Base-by-base conservation (phyloP, 2,329 filamentous ascomycete genomes). In the Calonectria multiphialidica region DNA sequence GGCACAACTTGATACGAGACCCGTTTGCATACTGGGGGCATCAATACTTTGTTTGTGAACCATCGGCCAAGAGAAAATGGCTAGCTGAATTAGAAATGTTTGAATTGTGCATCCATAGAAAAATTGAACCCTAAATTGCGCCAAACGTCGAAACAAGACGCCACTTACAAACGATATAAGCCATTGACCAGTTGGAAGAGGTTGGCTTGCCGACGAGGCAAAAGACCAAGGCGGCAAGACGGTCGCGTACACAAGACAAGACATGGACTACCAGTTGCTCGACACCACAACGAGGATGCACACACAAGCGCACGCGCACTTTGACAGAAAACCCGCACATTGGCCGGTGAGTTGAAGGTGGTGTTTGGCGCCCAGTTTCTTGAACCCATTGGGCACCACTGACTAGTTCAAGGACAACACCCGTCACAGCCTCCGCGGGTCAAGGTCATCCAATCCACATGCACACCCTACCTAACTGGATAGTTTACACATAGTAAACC, bases 341-440 rank as follows among this genome's bases (percentile, higher is more conserved):
- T 13, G 7, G n/a, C 21, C n/a, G 16, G 50, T 13, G 53, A 37
- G 42, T 45, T 63, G 59, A 33, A 44, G 18, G 21, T 44, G 40
- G 50, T 63, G 62, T 35, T 69, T 68, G 72, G 68, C 64, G 61
- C 68, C 71, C 73, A 72, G 63, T 67, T 44, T 72, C 70, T 63
- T 72, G 49, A 61, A 50, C 70, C 67, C 72, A 77, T 76, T 76
- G 76, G 77, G 72, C 72, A 67, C 68, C 57, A 79, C 71, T 30
- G 28, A 30, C 28, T 57, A 74, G 72, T 76, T 75, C 68, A 72
- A 37, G 77, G 74, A 79, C 77, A 57, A 79, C 68, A 66, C 64
- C 69, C 61, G 72, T 79, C 77, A 77, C 72, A 78, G 72, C 75
- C 70, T 57, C 30, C 53, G 53, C 53, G 53, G 53, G 53, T 57